Percentiles rank a stretch among this genome's conserved stretches.
These are phyloP conservation scores for Skeletonema potamos DNA, from an alignment of 108 stramenopile genomes.

Conservation along the genomic window DNA sequence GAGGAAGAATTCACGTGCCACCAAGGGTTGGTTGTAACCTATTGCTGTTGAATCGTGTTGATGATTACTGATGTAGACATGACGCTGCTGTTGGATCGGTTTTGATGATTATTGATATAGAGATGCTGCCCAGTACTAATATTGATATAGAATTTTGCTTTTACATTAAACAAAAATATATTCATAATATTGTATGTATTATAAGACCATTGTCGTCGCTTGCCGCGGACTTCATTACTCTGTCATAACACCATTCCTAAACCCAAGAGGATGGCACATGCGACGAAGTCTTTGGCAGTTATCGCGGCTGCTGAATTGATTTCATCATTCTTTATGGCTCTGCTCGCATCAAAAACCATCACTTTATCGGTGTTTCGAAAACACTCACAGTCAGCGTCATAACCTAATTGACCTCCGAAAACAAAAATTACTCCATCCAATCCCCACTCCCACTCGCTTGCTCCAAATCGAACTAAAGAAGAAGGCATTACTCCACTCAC, in stretches of 20 bases:
- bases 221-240: neutral
- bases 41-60: neutral
- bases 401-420: conserved; percentile 59
- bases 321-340: neutral
- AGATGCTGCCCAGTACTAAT: neutral
- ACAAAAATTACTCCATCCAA: conserved; percentile 27
- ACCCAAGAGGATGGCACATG: neutral
- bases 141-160: neutral
- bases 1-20: conserved; percentile 37
- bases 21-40: neutral
- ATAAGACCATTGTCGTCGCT: neutral
- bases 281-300: neutral
- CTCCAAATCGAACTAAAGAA: conserved; percentile 54
- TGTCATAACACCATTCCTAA: neutral
- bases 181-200: neutral
- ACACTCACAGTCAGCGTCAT: conserved; percentile 47
- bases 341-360: conserved; percentile 8
- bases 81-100: neutral
- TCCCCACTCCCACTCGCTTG: conserved; percentile 13
- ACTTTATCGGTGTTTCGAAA: conserved; percentile 44
- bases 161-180: neutral
- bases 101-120: conserved; percentile 1
- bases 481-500: conserved; percentile 37
- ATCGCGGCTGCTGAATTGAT: neutral
- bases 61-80: neutral